Evolutionary conservation across 129 eudicot genomes (phyloP), one percentile per base, ranked within the genome.

Genomic region (Artemisia argyi): DNA sequence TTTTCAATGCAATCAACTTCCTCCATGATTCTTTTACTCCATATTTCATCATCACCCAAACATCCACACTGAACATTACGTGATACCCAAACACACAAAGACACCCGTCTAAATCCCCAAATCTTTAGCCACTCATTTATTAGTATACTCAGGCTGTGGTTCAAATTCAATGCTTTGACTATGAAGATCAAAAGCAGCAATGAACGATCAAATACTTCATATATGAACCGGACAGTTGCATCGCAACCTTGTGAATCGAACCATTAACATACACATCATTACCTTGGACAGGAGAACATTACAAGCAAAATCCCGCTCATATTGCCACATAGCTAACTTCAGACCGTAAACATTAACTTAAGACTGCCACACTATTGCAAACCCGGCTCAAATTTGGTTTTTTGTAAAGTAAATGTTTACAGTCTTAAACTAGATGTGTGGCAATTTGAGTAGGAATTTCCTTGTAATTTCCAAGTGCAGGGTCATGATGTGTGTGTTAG

Each of bases 31-130:
- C 46, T 1, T 39, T 78, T 26, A 32, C 56, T 13, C 56, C 73
- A 72, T 78, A 72, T 44, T 56, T 56, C 63, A 51, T 13, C 82
- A 78, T 78, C 73, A 78, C 73, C 78, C 73, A 78, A 47, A 78
- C 17, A 52, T 78, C 82, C 71, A 78, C 73, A 78, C 42, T 0
- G 24, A 26, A 53, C 24, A 14, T 68, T 60, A 48, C 65, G 56
- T 58, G 48, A 56, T 48, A 53, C 10, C 77, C 56, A 72, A 73
- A 39, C 65, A 65, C 69, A 78, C 78, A 78, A 30, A 78, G 78
- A 56, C 73, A 78, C 58, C 78, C 73, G 14, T 14, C 73, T 16
- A 78, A 72, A 30, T 44, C 12, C 71, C 78, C 73, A 78, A 47
- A 55, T 72, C 68, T 61, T 64, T 17, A 11, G 28, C 49, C 32